phyloP scores from a whole-genome alignment of 306 rosid genomes.

The Prunus armeniaca region DNA sequence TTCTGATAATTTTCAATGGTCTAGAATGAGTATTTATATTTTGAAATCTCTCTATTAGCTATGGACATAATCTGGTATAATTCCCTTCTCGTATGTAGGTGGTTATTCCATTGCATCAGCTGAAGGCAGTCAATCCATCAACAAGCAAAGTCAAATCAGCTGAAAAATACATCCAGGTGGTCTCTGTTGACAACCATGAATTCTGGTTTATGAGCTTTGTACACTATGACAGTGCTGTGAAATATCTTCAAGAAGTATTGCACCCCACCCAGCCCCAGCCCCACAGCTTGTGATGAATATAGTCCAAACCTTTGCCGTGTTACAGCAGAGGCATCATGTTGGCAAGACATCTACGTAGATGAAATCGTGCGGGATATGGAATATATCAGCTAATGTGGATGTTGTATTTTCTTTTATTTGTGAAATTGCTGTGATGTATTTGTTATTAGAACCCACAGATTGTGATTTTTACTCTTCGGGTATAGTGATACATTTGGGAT shows the following conservation, averaged over 20 bases:
- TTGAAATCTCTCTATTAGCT: not conserved
- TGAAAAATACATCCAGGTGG: slow-evolving; percentile 78
- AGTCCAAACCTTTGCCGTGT: slow-evolving; percentile 10
- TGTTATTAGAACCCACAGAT: not conserved
- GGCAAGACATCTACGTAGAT: not conserved
- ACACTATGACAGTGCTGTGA: slow-evolving; percentile 78
- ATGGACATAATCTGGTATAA: not conserved
- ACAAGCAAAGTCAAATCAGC: slow-evolving; percentile 70
- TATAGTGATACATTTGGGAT: slow-evolving; percentile 4
- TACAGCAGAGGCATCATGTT: slow-evolving; percentile 5
- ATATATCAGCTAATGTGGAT: slow-evolving; percentile 15
- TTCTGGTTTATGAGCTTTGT: slow-evolving; percentile 99
- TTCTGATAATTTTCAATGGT: not conserved
- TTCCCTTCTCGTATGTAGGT: slow-evolving; percentile 39
- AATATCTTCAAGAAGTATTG: slow-evolving; percentile 63
- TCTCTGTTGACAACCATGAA: slow-evolving; percentile 93
- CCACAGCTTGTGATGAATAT: slow-evolving; percentile 28
- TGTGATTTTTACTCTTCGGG: not conserved
- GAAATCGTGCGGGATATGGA: slow-evolving; percentile 22
- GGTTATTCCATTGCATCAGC: slow-evolving; percentile 86
- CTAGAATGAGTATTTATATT: not conserved
- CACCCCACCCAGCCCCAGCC: slow-evolving; percentile 25
- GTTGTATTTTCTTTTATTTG: slow-evolving; percentile 18
- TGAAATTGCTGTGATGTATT: slow-evolving; percentile 28
- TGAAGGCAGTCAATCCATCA: slow-evolving; percentile 84